A percentile compares a stretch with the other conserved stretches of the same genome.
These are phyloP conservation scores for Podospora fimiseda DNA, from an alignment of 495 filamentous ascomycete genomes.

Conservation along the genomic window DNA sequence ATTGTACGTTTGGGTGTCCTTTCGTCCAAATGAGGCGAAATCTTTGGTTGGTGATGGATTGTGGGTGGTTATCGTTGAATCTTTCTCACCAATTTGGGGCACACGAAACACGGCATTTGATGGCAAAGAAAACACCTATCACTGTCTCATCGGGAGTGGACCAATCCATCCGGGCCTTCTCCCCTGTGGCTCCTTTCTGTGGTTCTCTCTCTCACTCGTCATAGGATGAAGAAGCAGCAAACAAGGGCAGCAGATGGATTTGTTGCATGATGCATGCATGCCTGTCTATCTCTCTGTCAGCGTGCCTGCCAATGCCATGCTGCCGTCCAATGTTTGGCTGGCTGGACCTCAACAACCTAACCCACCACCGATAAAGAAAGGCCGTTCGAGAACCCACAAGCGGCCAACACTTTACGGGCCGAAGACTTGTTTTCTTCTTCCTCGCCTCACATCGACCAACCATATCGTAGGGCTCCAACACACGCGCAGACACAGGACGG, in stretches of 20 bases:
- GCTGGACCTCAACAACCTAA: not conserved
- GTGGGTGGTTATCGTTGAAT: too few relatives aligned
- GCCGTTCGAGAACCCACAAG: not conserved
- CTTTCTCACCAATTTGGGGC: too few relatives aligned
- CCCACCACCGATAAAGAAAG: not conserved
- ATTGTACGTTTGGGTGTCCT: too few relatives aligned
- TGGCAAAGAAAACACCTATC: not conserved
- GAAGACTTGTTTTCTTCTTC: not conserved
- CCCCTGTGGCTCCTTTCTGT: not conserved
- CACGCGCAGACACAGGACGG: too few relatives aligned
- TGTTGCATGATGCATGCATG: slow-evolving; percentile 1
- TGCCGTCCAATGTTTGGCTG: not conserved
- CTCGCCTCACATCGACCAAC: slow-evolving; percentile 1
- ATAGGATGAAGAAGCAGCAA: too few relatives aligned
- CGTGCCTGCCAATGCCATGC: not conserved
- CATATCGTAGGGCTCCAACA: not conserved
- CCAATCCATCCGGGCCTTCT: slow-evolving; percentile 3
- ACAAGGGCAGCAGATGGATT: too few relatives aligned
- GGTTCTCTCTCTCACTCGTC: too few relatives aligned
- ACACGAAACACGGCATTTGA: not conserved
- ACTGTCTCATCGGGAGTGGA: slow-evolving; percentile 2
- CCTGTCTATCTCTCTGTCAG: too few relatives aligned
- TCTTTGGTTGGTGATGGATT: too few relatives aligned
- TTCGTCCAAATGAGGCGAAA: too few relatives aligned
- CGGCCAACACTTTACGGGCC: not conserved